Conservation (phyloP, 139 green algal genomes). For the Closterium sp. region DNA sequence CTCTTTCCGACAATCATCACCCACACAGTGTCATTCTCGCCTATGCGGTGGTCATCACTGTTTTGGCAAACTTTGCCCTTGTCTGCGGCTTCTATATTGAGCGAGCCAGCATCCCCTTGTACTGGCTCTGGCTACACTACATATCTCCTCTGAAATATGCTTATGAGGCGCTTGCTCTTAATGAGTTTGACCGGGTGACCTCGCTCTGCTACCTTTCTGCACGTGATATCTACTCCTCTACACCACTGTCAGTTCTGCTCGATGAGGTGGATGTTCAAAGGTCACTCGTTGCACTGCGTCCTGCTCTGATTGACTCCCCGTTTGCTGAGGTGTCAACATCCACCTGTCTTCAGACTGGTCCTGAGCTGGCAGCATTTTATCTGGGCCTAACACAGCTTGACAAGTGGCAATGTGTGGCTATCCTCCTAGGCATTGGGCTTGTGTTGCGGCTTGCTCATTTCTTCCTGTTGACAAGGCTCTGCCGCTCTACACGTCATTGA, state of each 20-base stretch:
- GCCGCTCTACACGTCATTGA: background rate
- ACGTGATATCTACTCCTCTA: background rate
- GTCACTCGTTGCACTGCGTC: background rate
- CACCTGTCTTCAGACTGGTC: background rate
- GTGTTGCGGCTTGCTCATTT: background rate
- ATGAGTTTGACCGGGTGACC: constrained; percentile 36
- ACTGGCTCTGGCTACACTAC: constrained; percentile 60
- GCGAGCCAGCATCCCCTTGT: constrained; percentile 32
- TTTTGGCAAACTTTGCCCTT: constrained; percentile 41
- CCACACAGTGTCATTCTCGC: background rate
- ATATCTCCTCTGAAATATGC: constrained; percentile 53
- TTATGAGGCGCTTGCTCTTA: constrained; percentile 43
- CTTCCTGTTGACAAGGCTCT: background rate
- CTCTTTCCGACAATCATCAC: background rate
- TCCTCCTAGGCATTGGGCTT: background rate
- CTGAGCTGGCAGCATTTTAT: background rate
- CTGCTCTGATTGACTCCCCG: background rate
- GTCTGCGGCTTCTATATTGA: constrained; percentile 43
- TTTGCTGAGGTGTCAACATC: background rate
- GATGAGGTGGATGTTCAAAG: background rate
- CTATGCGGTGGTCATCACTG: constrained; percentile 10
- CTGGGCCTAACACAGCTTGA: background rate
- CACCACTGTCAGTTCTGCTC: background rate
- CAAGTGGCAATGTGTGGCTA: background rate
- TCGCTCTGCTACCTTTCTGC: background rate